phyloP scores from a whole-genome alignment of 306 rosid species.

The Gynostemma pentaphyllum region DNA sequence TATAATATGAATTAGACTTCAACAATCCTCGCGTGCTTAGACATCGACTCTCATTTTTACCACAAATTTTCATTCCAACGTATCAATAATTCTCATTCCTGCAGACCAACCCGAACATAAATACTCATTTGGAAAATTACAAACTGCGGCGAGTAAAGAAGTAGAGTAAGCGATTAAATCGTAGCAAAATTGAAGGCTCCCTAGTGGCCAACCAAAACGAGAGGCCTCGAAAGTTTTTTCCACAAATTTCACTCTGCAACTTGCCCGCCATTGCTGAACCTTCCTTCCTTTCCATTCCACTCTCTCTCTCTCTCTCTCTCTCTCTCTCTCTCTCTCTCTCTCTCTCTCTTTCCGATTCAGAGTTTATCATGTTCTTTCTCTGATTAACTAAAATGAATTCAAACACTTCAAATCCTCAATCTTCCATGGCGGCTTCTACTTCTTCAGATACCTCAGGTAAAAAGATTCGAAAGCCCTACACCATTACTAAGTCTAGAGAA shows the following conservation, averaged over 20 bases:
- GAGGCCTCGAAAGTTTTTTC: slow-evolving; percentile 18
- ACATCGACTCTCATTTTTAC: no score
- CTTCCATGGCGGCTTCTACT: slow-evolving; percentile 30
- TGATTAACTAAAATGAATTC: slow-evolving; percentile 26
- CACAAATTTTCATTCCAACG: background rate
- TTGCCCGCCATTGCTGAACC: slow-evolving; percentile 22
- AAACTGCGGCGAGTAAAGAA: background rate
- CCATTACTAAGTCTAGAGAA: slow-evolving; percentile 91
- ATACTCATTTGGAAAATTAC: background rate
- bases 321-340: no score
- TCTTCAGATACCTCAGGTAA: slow-evolving; percentile 49
- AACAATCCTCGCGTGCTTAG: no score
- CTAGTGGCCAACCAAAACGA: slow-evolving; percentile 13
- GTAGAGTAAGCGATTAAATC: slow-evolving; percentile 24
- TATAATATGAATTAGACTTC: no score
- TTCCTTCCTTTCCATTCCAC: background rate
- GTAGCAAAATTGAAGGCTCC: slow-evolving; percentile 21
- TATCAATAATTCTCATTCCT: background rate
- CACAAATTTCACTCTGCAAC: slow-evolving; percentile 3
- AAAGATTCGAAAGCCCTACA: slow-evolving; percentile 87
- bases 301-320: no score
- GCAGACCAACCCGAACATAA: background rate
- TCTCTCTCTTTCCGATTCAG: no score
- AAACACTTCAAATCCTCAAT: slow-evolving; percentile 21
- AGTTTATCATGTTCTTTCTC: slow-evolving; percentile 6